Conservation (phyloP, 2,329 filamentous ascomycete species). For the Fusarium azukiicola region DNA sequence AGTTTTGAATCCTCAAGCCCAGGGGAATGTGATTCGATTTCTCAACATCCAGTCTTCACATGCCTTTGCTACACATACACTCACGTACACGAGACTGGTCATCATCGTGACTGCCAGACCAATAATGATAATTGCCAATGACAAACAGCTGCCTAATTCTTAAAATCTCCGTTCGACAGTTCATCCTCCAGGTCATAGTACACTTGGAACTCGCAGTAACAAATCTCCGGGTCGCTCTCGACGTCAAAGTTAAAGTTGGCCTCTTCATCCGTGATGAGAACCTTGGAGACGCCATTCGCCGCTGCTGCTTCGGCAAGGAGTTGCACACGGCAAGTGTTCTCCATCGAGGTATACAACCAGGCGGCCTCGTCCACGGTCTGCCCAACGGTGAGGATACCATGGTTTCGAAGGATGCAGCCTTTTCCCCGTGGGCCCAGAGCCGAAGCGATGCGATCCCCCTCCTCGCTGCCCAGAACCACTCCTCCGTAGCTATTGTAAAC, state of each 20-base stretch:
- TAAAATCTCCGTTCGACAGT: slow-evolving; percentile 48
- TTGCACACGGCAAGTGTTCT: slow-evolving; percentile 78
- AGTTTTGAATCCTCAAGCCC: too few relatives aligned
- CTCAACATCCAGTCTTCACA: too few relatives aligned
- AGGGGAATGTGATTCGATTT: too few relatives aligned
- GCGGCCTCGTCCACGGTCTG: slow-evolving; percentile 87
- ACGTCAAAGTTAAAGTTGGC: slow-evolving; percentile 61
- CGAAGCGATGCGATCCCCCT: slow-evolving; percentile 81
- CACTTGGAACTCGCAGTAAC: slow-evolving; percentile 54
- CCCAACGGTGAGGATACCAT: slow-evolving; percentile 86
- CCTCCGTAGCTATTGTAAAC: slow-evolving; percentile 80
- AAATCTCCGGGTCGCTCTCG: slow-evolving; percentile 53
- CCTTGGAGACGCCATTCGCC: slow-evolving; percentile 58
- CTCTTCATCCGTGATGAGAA: slow-evolving; percentile 66
- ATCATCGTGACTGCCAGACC: too few relatives aligned
- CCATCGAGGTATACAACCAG: slow-evolving; percentile 84
- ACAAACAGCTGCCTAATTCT: slow-evolving; percentile 35
- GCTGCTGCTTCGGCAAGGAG: slow-evolving; percentile 56
- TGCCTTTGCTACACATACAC: too few relatives aligned
- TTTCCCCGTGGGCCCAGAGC: slow-evolving; percentile 79
- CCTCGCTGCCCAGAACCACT: slow-evolving; percentile 78
- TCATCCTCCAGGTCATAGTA: slow-evolving; percentile 54
- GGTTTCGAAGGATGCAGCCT: slow-evolving; percentile 84
- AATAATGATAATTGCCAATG: too few relatives aligned
- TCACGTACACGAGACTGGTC: too few relatives aligned